Evolutionary conservation across 2,329 filamentous ascomycete species (phyloP).

Genomic region (Phialophora macrospora): DNA sequence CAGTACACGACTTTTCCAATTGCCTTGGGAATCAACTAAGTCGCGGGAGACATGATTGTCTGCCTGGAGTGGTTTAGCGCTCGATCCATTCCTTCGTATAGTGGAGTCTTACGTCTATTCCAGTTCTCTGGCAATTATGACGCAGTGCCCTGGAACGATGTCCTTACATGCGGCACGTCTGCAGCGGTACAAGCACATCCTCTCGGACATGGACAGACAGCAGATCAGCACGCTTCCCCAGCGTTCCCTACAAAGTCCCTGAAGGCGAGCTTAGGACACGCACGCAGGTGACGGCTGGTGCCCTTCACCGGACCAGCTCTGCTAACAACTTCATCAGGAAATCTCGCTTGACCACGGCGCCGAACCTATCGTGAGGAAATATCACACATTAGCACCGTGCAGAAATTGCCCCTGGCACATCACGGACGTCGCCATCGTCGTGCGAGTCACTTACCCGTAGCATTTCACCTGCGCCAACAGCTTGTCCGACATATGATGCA

Average conservation of each 20-base stretch:
- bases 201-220: background rate
- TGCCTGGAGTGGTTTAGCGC: background rate
- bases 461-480: slow-evolving; percentile 42
- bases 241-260: background rate
- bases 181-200: background rate
- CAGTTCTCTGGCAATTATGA: background rate
- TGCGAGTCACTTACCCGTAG: slow-evolving; percentile 42
- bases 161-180: background rate
- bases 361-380: slow-evolving; percentile 8
- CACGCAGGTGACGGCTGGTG: background rate
- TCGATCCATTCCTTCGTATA: background rate
- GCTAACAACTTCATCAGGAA: slow-evolving; percentile 14
- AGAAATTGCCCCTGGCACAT: too few relatives aligned
- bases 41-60: background rate
- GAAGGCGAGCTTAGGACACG: background rate
- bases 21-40: background rate
- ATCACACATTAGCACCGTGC: background rate
- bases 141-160: background rate
- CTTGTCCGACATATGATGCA: slow-evolving; percentile 39
- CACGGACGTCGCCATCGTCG: background rate
- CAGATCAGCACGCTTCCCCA: background rate
- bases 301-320: slow-evolving; percentile 1
- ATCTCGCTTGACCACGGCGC: slow-evolving; percentile 21
- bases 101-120: background rate
- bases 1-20: background rate